Evolutionary conservation across 148 eudicot species (phyloP).

Genomic region (Vaccinium myrtillus): DNA sequence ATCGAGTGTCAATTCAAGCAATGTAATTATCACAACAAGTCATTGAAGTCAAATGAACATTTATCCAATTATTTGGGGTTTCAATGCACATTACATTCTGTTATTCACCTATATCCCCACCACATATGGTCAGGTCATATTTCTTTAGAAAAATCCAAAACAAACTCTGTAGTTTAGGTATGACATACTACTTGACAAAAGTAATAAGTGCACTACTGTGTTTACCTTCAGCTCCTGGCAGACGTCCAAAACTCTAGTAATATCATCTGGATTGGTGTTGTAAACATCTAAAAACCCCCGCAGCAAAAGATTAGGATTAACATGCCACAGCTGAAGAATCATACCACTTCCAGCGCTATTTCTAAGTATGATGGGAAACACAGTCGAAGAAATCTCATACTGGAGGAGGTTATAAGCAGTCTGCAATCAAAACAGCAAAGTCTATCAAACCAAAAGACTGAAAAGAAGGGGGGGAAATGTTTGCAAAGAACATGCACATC

Average conservation of each 20-base stretch:
- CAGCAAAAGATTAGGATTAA: slow-evolving; percentile 55
- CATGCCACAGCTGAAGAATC: slow-evolving; percentile 70
- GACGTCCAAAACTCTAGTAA: slow-evolving; percentile 53
- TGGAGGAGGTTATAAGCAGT: slow-evolving; percentile 85
- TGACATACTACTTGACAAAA: neutral
- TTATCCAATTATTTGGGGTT: neutral
- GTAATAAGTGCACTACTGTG: neutral
- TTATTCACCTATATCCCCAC: neutral
- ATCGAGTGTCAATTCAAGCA: slow-evolving; percentile 1
- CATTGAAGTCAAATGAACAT: neutral
- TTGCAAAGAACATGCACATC: neutral
- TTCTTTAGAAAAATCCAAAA: neutral
- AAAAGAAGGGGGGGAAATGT: neutral
- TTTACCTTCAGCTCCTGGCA: slow-evolving; percentile 85
- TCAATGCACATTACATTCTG: neutral
- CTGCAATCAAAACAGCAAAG: slow-evolving; percentile 34
- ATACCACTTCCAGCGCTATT: slow-evolving; percentile 43
- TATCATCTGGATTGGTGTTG: slow-evolving; percentile 46
- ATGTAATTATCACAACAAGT: neutral
- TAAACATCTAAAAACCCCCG: slow-evolving; percentile 63
- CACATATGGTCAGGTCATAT: neutral
- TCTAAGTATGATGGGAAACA: slow-evolving; percentile 52
- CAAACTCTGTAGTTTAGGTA: neutral
- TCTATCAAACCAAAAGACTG: slow-evolving; percentile 14
- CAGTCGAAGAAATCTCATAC: slow-evolving; percentile 60